Conservation (phyloP, 108 stramenopile species). For the Skeletonema grethae region DNA sequence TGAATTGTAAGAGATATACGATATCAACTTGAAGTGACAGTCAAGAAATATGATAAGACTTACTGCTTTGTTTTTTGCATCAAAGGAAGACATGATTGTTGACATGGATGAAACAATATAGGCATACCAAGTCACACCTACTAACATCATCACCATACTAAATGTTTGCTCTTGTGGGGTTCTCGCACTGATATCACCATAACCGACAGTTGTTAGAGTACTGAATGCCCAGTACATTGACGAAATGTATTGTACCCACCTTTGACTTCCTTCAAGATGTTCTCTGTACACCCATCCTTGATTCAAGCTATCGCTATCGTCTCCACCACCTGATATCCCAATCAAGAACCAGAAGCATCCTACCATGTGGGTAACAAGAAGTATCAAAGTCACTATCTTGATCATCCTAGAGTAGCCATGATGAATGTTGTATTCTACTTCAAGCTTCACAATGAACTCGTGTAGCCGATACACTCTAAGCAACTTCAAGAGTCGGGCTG, state of each 20-base stretch:
- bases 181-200: conserved; percentile 49
- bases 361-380: conserved; percentile 51
- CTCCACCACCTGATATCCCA: conserved; percentile 32
- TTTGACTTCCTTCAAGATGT: neutral
- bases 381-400: conserved; percentile 41
- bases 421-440: conserved; percentile 42
- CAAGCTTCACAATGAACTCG: conserved; percentile 16
- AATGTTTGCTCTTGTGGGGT: conserved; percentile 47
- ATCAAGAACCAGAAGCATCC: conserved; percentile 57
- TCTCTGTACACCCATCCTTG: conserved; percentile 43
- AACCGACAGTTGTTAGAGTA: conserved; percentile 58
- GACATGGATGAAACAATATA: conserved; percentile 40
- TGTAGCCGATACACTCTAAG: conserved; percentile 20
- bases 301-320: neutral
- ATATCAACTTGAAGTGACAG: too few species aligned
- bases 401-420: conserved; percentile 40
- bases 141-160: conserved; percentile 49
- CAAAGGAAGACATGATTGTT: conserved; percentile 42
- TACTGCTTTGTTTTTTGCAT: conserved; percentile 31
- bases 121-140: conserved; percentile 55
- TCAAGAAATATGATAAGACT: too few species aligned
- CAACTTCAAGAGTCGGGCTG: conserved; percentile 27
- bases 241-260: conserved; percentile 28
- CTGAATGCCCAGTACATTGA: conserved; percentile 53
- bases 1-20: too few species aligned